Percentiles rank a stretch among this genome's conserved stretches.
phyloP scores from a whole-genome alignment of 2,329 filamentous ascomycete genomes.

The Penicillium brevicompactum region DNA sequence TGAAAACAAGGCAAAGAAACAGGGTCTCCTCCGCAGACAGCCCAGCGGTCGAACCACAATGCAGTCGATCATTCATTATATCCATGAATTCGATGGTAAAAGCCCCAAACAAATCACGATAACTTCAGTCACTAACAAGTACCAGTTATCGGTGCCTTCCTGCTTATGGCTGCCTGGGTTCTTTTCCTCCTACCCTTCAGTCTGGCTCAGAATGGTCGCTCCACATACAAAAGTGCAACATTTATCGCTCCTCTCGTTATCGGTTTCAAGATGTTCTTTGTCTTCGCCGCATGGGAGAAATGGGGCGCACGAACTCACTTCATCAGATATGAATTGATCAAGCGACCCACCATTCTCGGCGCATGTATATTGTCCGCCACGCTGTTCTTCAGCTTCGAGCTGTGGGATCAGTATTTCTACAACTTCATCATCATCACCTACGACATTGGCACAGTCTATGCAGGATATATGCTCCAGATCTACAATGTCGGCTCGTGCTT shows the following conservation, averaged over 20 bases:
- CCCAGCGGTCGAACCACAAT: conserved; percentile 49
- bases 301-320: conserved; percentile 56
- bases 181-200: conserved; percentile 69
- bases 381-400: conserved; percentile 54
- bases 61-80: conserved; percentile 57
- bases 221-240: conserved; percentile 48
- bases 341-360: conserved; percentile 53
- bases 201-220: conserved; percentile 46
- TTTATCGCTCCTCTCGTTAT: conserved; percentile 57
- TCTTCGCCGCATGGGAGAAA: conserved; percentile 59
- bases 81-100: conserved; percentile 64
- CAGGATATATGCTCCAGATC: conserved; percentile 53
- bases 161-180: conserved; percentile 63
- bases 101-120: conserved; percentile 42
- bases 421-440: conserved; percentile 59
- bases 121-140: conserved; percentile 34
- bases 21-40: conserved; percentile 53
- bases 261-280: conserved; percentile 55
- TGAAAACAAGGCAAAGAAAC: conserved; percentile 58
- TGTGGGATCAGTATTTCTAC: conserved; percentile 58
- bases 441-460: conserved; percentile 43
- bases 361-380: conserved; percentile 53
- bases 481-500: conserved; percentile 60
- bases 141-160: conserved; percentile 27
- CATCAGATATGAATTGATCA: conserved; percentile 56